phyloP scores from a whole-genome alignment of 1,284 basidiomycete genomes.

The Malassezia restricta region DNA sequence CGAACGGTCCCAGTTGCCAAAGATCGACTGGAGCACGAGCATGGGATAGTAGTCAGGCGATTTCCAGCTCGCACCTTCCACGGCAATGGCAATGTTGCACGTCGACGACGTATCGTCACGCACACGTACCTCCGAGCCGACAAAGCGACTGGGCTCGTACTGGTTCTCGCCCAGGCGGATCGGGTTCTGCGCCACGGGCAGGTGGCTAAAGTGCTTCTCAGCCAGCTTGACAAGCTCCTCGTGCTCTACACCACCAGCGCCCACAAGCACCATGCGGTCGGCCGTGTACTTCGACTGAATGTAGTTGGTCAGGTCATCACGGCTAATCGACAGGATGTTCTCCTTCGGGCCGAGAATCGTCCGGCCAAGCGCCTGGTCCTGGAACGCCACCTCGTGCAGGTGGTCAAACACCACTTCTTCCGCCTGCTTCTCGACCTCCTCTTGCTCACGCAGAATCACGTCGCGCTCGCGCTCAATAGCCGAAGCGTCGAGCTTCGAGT shows the following conservation, averaged over 20 bases:
- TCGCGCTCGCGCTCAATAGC: constrained; percentile 94
- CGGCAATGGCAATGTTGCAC: constrained; percentile 86
- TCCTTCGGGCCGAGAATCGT: constrained; percentile 94
- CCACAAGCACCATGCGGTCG: constrained; percentile 97
- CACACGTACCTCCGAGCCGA: constrained; percentile 89
- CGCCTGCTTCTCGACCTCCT: constrained; percentile 96
- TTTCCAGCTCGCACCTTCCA: constrained; percentile 95
- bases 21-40: constrained; percentile 95
- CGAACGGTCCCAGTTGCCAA: constrained; percentile 98
- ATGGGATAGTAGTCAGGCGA: constrained; percentile 98
- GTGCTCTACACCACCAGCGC: constrained; percentile 89
- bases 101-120: constrained; percentile 82
- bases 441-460: constrained; percentile 92
- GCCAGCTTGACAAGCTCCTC: constrained; percentile 84
- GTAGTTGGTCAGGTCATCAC: constrained; percentile 76
- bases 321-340: constrained; percentile 91
- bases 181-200: constrained; percentile 77
- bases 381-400: constrained; percentile 89
- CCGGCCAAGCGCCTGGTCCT: constrained; percentile 84
- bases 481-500: constrained; percentile 76
- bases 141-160: constrained; percentile 58
- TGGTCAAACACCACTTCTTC: constrained; percentile 99
- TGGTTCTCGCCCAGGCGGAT: constrained; percentile 63
- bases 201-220: constrained; percentile 77
- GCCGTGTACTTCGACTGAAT: constrained; percentile 97